These are phyloP conservation scores for Solioccasus polychromus DNA, from an alignment of 768 basidiomycete genomes.

Conservation along the genomic window DNA sequence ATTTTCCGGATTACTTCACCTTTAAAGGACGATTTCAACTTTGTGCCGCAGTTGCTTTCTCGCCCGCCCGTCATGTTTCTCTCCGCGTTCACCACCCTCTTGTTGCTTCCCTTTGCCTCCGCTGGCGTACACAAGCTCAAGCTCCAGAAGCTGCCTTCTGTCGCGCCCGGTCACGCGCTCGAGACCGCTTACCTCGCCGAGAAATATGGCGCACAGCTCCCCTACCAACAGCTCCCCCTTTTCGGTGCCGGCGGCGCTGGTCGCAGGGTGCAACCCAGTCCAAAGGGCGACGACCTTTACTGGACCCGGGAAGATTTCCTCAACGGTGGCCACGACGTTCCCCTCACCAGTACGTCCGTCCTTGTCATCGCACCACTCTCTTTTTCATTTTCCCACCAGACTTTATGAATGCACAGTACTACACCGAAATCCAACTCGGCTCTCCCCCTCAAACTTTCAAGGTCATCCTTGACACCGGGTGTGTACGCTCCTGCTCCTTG, in stretches of 20 bases:
- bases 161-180: constrained; percentile 58
- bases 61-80: constrained; percentile 41
- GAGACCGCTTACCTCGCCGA: constrained; percentile 86
- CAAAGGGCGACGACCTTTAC: constrained; percentile 58
- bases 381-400: constrained; percentile 44
- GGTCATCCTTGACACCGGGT: constrained; percentile 94
- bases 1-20: constrained; percentile 11
- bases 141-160: constrained; percentile 77
- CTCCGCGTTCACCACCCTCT: constrained; percentile 36
- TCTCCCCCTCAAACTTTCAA: constrained; percentile 87
- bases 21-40: constrained; percentile 23
- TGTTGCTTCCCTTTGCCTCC: constrained; percentile 46
- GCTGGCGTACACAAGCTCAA: constrained; percentile 79
- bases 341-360: constrained; percentile 60
- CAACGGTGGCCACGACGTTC: constrained; percentile 81
- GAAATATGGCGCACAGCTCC: constrained; percentile 71
- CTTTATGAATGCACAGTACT: constrained; percentile 99
- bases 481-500: constrained; percentile 2
- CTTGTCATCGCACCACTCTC: neutral
- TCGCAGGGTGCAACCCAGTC: constrained; percentile 50
- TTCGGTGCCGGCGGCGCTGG: constrained; percentile 74
- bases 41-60: constrained; percentile 5
- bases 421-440: constrained; percentile 80
- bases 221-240: constrained; percentile 55
- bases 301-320: constrained; percentile 76